Conservation (phyloP, 2,329 filamentous ascomycete genomes). For the Fusarium cicatricum region DNA sequence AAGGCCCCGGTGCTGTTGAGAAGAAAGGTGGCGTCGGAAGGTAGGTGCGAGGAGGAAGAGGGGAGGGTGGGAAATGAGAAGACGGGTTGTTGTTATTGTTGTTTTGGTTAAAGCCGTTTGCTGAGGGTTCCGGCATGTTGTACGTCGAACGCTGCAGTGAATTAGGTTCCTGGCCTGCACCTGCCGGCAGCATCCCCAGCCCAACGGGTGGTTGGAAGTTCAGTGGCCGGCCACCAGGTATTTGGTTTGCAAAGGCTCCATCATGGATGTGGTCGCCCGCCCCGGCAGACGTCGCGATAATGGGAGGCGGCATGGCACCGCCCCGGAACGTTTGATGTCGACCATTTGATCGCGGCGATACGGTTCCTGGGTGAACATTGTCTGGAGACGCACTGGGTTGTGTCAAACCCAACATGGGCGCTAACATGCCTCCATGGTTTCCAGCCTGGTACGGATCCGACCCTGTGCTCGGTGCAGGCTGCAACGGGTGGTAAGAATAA, state of each 20-base stretch:
- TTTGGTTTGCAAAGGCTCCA: slow-evolving; percentile 35
- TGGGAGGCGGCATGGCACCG: slow-evolving; percentile 18
- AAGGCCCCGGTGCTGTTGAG: slow-evolving; percentile 22
- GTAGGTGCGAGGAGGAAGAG: slow-evolving; percentile 28
- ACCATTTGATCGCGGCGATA: slow-evolving; percentile 23
- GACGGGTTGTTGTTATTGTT: slow-evolving; percentile 17
- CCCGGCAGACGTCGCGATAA: slow-evolving; percentile 6
- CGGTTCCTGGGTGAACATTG: slow-evolving; percentile 16
- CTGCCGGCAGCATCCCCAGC: slow-evolving; percentile 23
- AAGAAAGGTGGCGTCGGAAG: slow-evolving; percentile 25
- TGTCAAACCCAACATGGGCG: slow-evolving; percentile 33
- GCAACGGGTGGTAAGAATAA: slow-evolving; percentile 30
- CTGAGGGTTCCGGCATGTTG: slow-evolving; percentile 22
- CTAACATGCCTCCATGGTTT: slow-evolving; percentile 34
- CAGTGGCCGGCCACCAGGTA: slow-evolving; percentile 25
- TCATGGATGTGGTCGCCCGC: slow-evolving; percentile 22
- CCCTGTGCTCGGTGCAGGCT: slow-evolving; percentile 19
- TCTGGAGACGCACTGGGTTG: slow-evolving; percentile 24
- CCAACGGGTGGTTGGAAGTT: slow-evolving; percentile 31
- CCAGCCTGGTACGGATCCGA: slow-evolving; percentile 33
- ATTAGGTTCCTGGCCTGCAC: slow-evolving; percentile 32
- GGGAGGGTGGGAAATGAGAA: slow-evolving; percentile 22
- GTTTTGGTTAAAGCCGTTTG: slow-evolving; percentile 32
- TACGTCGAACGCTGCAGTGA: slow-evolving; percentile 35
- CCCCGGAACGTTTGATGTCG: slow-evolving; percentile 22